These are phyloP conservation scores for Paecilomyces sp. DNA, from an alignment of 2,329 filamentous ascomycete species.

Conservation along the genomic window DNA sequence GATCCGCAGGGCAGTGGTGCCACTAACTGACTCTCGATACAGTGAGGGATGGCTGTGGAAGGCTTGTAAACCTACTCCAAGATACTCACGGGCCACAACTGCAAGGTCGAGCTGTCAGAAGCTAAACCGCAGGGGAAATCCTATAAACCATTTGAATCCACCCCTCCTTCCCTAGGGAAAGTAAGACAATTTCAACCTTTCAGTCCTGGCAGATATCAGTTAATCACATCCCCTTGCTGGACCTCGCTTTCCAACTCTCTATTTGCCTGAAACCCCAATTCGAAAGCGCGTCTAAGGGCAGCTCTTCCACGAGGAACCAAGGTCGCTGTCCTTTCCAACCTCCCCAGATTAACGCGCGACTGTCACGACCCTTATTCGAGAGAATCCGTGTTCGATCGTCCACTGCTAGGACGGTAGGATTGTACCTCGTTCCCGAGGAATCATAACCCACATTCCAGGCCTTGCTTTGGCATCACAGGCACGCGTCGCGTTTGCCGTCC, in stretches of 20 bases:
- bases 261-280: conserved; percentile 6
- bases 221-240: conserved; percentile 10
- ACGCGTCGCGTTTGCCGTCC: conserved; percentile 29
- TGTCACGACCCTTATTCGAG: conserved; percentile 6
- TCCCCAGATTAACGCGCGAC: conserved; percentile 6
- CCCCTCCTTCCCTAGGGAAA: conserved; percentile 4
- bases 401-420: conserved; percentile 7
- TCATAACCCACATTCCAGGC: conserved; percentile 35
- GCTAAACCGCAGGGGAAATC: not conserved
- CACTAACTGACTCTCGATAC: conserved; percentile 1
- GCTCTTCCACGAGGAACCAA: conserved; percentile 7
- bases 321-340: conserved; percentile 1
- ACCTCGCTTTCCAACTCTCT: conserved; percentile 6
- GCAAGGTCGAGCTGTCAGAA: conserved; percentile 8
- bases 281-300: conserved; percentile 10
- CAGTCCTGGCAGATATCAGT: not conserved
- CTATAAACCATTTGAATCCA: conserved; percentile 11
- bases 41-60: not conserved
- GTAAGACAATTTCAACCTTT: conserved; percentile 6
- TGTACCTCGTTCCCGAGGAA: conserved; percentile 27
- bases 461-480: conserved; percentile 28
- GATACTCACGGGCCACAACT: conserved; percentile 2
- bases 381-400: conserved; percentile 1
- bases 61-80: not conserved
- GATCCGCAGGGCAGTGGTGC: conserved; percentile 6